Base-by-base conservation (phyloP, 176 grass and related monocot genomes). In the Eragrostis nindensis region DNA sequence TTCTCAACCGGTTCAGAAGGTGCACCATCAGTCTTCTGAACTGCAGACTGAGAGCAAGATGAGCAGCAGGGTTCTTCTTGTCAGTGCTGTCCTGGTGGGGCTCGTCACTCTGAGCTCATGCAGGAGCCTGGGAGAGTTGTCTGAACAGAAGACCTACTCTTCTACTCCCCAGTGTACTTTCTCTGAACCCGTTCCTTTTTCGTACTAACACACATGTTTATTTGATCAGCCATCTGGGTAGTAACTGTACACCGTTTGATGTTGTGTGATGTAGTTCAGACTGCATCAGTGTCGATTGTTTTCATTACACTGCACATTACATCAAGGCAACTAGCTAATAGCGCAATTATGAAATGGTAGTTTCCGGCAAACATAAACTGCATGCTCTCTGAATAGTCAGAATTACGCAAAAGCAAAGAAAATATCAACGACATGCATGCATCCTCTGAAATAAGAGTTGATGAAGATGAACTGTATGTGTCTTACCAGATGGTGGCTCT, bases 71-170 rank as follows among this genome's bases (percentile, higher is more conserved):
- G 66, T 81, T 76, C 71, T 91, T 86, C 74, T 94, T 62, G 76
- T 91, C 70, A 86, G 86, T 86, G 71, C 32, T 32, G 77, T 94
- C 81, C 38, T 94, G 47, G 63, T 86, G 68, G 92, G 88, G 66
- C 69, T 94, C 8, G 57, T 80, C 59, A 80, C 82, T 77, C 86
- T 87, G 62, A 83, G 80, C 61, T 82, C 89, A 49, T 91, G 88
- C 55, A 85, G 92, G 71, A 91, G 63, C 64, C 74, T 91, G 64
- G 91, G 70, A 82, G 91, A 88, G 48, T 86, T 81, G 57, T 63
- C 77, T 67, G 91, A 77, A 24, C 48, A 84, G 24, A 91, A 94
- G 75, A 88, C 74, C 46, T 85, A 86, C 78, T 85, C 84, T 32
- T 76, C 68, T 83, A 8, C 67, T 77, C 61, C 56, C 22, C 73